phyloP scores from a whole-genome alignment of 768 basidiomycete genomes.

The Rhizopogon vesiculosus region DNA sequence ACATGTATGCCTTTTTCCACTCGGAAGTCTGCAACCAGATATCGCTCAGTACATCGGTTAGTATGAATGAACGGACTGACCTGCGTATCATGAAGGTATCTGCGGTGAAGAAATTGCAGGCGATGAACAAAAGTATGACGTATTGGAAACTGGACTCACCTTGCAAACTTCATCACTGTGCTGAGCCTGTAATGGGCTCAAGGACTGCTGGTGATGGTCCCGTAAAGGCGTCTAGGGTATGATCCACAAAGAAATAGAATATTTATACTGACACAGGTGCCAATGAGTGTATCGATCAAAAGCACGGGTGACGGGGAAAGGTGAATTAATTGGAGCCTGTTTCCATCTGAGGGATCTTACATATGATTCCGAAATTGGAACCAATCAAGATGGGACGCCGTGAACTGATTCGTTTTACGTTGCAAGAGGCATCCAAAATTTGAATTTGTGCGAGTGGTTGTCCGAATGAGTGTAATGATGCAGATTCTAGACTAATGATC shows the following conservation, averaged over 20 bases:
- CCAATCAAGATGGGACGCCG: neutral
- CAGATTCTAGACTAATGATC: too few relatives aligned
- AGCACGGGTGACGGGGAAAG: neutral
- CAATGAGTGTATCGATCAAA: neutral
- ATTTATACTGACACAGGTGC: neutral
- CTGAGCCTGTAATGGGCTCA: neutral
- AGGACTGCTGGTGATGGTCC: neutral
- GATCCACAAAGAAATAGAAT: neutral
- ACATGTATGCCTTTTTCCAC: conserved; percentile 37
- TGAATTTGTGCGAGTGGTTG: too few relatives aligned
- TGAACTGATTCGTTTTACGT: too few relatives aligned
- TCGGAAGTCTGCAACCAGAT: conserved; percentile 52
- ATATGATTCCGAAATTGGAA: neutral
- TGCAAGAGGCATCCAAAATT: too few relatives aligned
- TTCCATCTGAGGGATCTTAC: neutral
- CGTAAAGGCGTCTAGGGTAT: neutral
- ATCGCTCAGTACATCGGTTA: neutral
- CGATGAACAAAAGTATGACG: neutral
- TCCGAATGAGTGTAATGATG: too few relatives aligned
- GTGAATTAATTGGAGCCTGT: neutral
- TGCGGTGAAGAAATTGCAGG: conserved; percentile 17
- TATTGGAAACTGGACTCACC: conserved; percentile 29
- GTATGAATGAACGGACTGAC: conserved; percentile 25
- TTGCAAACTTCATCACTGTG: conserved; percentile 52
- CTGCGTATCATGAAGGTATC: conserved; percentile 69